Conservation (phyloP, 208 protist genomes). For the Kentomonas sorsogonicus region DNA sequence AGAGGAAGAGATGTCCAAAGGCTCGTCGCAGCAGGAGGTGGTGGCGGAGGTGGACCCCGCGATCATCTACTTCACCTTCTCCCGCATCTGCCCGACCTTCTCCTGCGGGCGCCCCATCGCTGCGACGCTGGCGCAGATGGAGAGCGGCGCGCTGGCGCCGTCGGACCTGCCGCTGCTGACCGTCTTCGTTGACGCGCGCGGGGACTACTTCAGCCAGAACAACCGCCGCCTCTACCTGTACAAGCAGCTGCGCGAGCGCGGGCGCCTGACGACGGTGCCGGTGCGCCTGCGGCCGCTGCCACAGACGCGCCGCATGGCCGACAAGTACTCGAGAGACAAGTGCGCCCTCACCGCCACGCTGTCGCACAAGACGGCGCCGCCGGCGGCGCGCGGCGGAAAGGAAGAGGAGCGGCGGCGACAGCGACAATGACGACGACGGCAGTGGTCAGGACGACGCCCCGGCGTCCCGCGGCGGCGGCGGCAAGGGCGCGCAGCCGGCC, state of each 20-base stretch:
- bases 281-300: slow-evolving; percentile 65
- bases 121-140: slow-evolving; percentile 64
- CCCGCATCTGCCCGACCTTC: slow-evolving; percentile 69
- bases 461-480: slow-evolving; percentile 1
- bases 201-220: slow-evolving; percentile 74
- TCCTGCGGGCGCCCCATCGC: slow-evolving; percentile 80
- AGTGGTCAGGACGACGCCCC: slow-evolving; percentile 1
- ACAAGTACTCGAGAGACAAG: slow-evolving; percentile 72
- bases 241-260: slow-evolving; percentile 56
- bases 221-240: slow-evolving; percentile 82
- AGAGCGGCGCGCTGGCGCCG: slow-evolving; percentile 32
- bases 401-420: background rate
- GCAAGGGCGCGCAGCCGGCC: slow-evolving; percentile 7
- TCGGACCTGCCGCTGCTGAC: slow-evolving; percentile 65
- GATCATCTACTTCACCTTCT: slow-evolving; percentile 84
- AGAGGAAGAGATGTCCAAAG: background rate
- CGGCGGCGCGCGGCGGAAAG: slow-evolving; percentile 4
- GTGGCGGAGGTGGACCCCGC: slow-evolving; percentile 50
- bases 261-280: slow-evolving; percentile 37
- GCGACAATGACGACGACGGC: slow-evolving; percentile 17
- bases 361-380: slow-evolving; percentile 33
- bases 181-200: slow-evolving; percentile 46
- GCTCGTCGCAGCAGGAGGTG: slow-evolving; percentile 14
- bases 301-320: slow-evolving; percentile 56
- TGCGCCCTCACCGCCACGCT: slow-evolving; percentile 68